Percentiles rank a stretch among this genome's conserved stretches.
phyloP scores from a whole-genome alignment of 805 yeast species.

The Sugiyamaella qingdaonensis region DNA sequence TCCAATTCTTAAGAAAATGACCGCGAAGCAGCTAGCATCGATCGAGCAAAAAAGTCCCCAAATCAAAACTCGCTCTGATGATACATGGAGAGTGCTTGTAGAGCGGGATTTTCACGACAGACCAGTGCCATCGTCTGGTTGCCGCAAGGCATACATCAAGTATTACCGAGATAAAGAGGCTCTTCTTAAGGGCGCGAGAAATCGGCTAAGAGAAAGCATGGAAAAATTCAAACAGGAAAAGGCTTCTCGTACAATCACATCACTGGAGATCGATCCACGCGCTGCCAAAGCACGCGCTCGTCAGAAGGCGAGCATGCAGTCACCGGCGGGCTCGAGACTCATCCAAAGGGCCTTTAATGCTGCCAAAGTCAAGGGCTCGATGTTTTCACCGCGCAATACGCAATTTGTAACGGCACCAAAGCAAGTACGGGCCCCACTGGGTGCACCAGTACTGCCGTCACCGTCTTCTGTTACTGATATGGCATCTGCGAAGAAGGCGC shows the following conservation, averaged over 20 bases:
- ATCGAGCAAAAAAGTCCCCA: constrained; percentile 33
- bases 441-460: background rate
- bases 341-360: constrained; percentile 19
- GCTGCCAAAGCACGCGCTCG: constrained; percentile 17
- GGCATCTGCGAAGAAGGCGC: background rate
- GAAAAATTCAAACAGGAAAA: constrained; percentile 25
- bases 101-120: constrained; percentile 32
- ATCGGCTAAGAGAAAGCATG: constrained; percentile 30
- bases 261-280: constrained; percentile 23
- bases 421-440: background rate
- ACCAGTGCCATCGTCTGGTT: constrained; percentile 26
- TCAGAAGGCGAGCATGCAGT: constrained; percentile 4
- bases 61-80: constrained; percentile 27
- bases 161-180: constrained; percentile 41
- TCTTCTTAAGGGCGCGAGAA: constrained; percentile 43
- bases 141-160: constrained; percentile 26
- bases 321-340: constrained; percentile 20
- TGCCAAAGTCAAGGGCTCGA: constrained; percentile 20
- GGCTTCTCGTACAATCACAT: constrained; percentile 23
- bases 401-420: constrained; percentile 12
- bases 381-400: constrained; percentile 20
- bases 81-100: constrained; percentile 33
- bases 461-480: background rate
- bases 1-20: constrained; percentile 33
- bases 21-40: constrained; percentile 32